A percentile compares a stretch with the other conserved stretches of the same genome.
phyloP scores from a whole-genome alignment of 169 alveolate genomes.

The Cryptosporidium muris region DNA sequence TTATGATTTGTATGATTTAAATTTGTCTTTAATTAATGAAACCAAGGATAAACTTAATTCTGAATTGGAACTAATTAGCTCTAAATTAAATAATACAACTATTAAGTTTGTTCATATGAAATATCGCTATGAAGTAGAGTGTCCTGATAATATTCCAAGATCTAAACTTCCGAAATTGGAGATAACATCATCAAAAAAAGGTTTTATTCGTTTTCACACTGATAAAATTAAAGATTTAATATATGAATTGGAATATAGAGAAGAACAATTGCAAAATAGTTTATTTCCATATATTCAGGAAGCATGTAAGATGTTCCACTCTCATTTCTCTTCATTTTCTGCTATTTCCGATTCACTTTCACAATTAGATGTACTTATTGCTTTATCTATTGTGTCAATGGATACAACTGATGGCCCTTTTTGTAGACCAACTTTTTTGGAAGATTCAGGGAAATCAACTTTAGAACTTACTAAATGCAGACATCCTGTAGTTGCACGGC shows the following conservation, averaged over 20 bases:
- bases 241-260: conserved; percentile 87
- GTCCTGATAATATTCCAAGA: conserved; percentile 81
- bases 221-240: conserved; percentile 78
- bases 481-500: conserved; percentile 81
- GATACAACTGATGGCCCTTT: conserved; percentile 55
- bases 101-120: conserved; percentile 82
- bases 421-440: conserved; percentile 54
- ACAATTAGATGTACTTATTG: conserved; percentile 41
- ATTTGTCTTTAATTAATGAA: conserved; percentile 71
- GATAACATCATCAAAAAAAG: conserved; percentile 91
- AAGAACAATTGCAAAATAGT: conserved; percentile 84
- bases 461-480: conserved; percentile 57
- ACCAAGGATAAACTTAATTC: conserved; percentile 73
- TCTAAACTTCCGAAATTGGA: conserved; percentile 78
- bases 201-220: conserved; percentile 89
- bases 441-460: conserved; percentile 1
- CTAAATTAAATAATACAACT: conserved; percentile 51
- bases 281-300: conserved; percentile 82
- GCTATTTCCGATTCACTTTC: conserved; percentile 66
- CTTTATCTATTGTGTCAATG: conserved; percentile 74
- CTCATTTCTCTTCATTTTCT: conserved; percentile 29
- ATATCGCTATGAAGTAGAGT: conserved; percentile 90
- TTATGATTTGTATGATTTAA: conserved; percentile 75
- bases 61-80: conserved; percentile 46
- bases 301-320: conserved; percentile 82